Percentiles rank a stretch among this genome's conserved stretches.
Conservation (phyloP, 1,139 yeast species). For the Pichia sp. region DNA sequence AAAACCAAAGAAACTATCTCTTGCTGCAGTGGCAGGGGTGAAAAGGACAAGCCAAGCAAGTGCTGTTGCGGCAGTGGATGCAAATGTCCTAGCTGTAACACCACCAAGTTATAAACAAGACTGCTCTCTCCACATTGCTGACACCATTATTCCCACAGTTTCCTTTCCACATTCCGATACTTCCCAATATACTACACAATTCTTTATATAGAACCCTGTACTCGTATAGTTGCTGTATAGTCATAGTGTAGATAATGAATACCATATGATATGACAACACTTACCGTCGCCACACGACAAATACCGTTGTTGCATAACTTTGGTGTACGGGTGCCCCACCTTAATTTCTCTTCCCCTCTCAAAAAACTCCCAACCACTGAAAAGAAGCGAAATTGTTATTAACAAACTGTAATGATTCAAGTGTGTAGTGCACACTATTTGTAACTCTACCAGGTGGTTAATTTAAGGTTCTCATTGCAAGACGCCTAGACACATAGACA, state of each 20-base stretch:
- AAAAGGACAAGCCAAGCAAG: constrained; percentile 16
- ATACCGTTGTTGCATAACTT: background rate
- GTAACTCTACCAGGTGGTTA: background rate
- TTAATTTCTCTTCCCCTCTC: too few species aligned
- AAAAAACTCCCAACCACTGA: background rate
- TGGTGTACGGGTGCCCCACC: background rate
- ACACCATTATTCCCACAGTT: too few species aligned
- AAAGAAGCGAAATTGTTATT: background rate
- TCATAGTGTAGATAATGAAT: too few species aligned
- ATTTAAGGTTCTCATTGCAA: background rate
- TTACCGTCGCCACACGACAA: too few species aligned
- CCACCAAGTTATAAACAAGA: constrained; percentile 22
- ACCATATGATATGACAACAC: too few species aligned
- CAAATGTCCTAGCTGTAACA: constrained; percentile 28
- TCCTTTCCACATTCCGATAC: too few species aligned
- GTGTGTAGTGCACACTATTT: too few species aligned
- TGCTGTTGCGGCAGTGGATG: constrained; percentile 30
- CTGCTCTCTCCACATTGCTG: too few species aligned
- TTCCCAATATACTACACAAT: background rate
- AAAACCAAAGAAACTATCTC: constrained; percentile 3
- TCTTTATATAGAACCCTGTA: background rate
- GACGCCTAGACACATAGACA: background rate
- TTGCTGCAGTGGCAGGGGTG: constrained; percentile 19
- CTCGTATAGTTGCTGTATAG: background rate
- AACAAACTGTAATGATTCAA: too few species aligned